Conservation (phyloP, 805 yeast genomes). For the Phaffomyces thermotolerans region DNA sequence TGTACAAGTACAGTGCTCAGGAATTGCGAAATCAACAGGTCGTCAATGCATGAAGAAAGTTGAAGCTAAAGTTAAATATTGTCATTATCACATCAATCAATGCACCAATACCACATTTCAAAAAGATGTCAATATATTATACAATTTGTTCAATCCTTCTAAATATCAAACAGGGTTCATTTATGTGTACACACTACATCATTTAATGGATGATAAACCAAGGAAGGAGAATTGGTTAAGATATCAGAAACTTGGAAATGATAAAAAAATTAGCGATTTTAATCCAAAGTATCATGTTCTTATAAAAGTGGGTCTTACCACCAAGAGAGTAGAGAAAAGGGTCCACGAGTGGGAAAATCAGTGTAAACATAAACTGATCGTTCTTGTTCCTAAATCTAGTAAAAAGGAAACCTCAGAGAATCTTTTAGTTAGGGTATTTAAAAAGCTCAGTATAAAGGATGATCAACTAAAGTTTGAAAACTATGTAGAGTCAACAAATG, state of each 20-base stretch:
- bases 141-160: neutral
- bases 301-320: slow-evolving; percentile 22
- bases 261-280: slow-evolving; percentile 7
- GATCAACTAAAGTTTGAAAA: neutral
- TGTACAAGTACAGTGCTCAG: neutral
- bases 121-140: neutral
- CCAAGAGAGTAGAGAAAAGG: slow-evolving; percentile 14
- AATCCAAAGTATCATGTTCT: slow-evolving; percentile 18
- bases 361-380: slow-evolving; percentile 16
- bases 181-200: slow-evolving; percentile 20
- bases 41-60: neutral
- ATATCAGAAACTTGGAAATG: neutral
- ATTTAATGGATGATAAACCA: slow-evolving; percentile 14
- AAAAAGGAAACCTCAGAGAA: neutral
- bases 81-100: slow-evolving; percentile 16
- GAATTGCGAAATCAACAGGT: neutral
- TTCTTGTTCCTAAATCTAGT: slow-evolving; percentile 10
- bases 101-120: neutral
- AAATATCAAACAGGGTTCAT: slow-evolving; percentile 16
- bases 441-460: slow-evolving; percentile 4
- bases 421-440: neutral
- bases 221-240: slow-evolving; percentile 2
- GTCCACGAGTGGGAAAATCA: slow-evolving; percentile 21
- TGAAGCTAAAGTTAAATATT: slow-evolving; percentile 2
- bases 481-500: slow-evolving; percentile 7